Evolutionary conservation across 805 yeast species (phyloP).

Genomic region (Kazachstania psychrophila): DNA sequence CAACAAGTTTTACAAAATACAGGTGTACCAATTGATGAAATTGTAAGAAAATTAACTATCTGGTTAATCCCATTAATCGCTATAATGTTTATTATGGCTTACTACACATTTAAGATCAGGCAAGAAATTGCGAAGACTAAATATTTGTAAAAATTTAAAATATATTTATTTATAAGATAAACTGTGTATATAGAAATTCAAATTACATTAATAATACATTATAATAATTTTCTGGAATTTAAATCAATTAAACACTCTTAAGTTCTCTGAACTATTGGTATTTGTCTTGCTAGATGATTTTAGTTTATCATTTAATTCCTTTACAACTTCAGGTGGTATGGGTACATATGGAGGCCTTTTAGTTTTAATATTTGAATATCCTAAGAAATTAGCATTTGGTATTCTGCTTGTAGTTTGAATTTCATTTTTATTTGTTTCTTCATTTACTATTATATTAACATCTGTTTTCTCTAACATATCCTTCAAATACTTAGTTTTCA

Average conservation of each 20-base stretch:
- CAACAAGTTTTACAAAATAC: not conserved
- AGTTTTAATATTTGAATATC: conserved; percentile 37
- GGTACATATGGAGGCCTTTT: conserved; percentile 36
- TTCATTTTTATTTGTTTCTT: conserved; percentile 34
- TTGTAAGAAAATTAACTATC: conserved; percentile 24
- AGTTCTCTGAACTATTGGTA: too few species aligned
- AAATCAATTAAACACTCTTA: too few species aligned
- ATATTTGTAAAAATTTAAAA: conserved; percentile 13
- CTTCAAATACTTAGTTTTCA: conserved; percentile 23
- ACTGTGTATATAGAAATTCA: not conserved
- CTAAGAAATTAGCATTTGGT: conserved; percentile 42
- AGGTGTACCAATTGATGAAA: conserved; percentile 29
- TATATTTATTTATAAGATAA: not conserved
- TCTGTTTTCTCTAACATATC: conserved; percentile 27
- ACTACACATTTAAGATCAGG: conserved; percentile 30
- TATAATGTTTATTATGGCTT: conserved; percentile 30
- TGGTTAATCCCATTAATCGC: conserved; percentile 28
- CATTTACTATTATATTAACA: conserved; percentile 30
- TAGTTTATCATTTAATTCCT: not conserved
- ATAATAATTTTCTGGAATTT: too few species aligned
- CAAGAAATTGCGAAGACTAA: conserved; percentile 31
- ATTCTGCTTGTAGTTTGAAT: conserved; percentile 35
- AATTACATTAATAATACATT: too few species aligned
- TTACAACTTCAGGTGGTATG: not conserved
- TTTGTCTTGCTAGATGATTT: too few species aligned